Conservation (phyloP, 164 flowering plant species). For the Platanus orientalis region DNA sequence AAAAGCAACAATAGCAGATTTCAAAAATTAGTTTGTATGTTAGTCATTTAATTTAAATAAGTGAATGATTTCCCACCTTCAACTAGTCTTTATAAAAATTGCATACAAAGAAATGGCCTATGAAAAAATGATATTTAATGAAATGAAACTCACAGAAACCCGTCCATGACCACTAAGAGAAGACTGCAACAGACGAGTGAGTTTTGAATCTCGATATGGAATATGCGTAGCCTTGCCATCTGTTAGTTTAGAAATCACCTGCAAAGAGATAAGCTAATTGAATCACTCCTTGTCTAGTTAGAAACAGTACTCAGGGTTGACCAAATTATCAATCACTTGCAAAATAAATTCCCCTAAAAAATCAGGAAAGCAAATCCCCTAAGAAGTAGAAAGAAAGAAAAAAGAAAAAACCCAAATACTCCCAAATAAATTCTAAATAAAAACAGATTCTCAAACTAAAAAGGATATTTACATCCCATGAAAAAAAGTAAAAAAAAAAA, state of each 20-base stretch:
- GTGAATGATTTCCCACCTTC: neutral
- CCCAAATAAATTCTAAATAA: neutral
- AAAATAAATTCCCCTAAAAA: too few relatives aligned
- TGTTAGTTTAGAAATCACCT: conserved; percentile 78
- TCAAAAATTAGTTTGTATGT: neutral
- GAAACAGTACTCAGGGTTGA: neutral
- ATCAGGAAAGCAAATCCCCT: too few relatives aligned
- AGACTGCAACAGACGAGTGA: conserved; percentile 75
- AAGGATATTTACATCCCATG: too few relatives aligned
- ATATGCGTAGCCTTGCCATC: conserved; percentile 74
- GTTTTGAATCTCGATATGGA: conserved; percentile 88
- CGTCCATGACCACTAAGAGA: conserved; percentile 87
- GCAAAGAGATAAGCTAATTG: conserved; percentile 8
- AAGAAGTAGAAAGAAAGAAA: neutral
- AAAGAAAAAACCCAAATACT: neutral
- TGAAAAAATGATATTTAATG: neutral
- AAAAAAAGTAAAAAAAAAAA: neutral
- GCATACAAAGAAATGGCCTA: neutral
- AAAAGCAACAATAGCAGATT: neutral
- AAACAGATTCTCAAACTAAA: neutral
- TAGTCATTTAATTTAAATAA: too few relatives aligned
- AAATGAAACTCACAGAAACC: conserved; percentile 53
- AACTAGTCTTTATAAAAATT: neutral
- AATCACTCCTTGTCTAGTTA: neutral
- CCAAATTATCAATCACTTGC: neutral